These are phyloP conservation scores for Verticillium nubilum DNA, from an alignment of 2,329 filamentous ascomycete species.

Conservation along the genomic window DNA sequence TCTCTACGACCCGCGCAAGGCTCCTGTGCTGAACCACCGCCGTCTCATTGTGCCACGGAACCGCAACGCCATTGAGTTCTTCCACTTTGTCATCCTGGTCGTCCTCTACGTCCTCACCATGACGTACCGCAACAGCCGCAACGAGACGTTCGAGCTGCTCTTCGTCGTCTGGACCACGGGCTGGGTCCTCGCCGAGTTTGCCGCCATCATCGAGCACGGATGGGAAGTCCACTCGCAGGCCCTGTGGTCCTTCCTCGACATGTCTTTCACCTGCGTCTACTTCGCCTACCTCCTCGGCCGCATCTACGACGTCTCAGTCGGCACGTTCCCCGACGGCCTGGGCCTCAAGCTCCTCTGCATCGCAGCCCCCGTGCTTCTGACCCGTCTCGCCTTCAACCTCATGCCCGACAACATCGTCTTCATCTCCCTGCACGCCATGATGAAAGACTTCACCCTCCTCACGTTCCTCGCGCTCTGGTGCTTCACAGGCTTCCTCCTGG, in stretches of 20 bases:
- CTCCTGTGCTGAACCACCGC: slow-evolving; percentile 77
- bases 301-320: slow-evolving; percentile 54
- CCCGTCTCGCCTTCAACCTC: slow-evolving; percentile 75
- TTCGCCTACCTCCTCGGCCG: slow-evolving; percentile 62
- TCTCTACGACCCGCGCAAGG: slow-evolving; percentile 71
- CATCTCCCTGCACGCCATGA: slow-evolving; percentile 75
- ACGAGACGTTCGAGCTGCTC: slow-evolving; percentile 54
- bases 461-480: slow-evolving; percentile 75
- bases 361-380: slow-evolving; percentile 71
- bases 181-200: slow-evolving; percentile 74
- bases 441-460: slow-evolving; percentile 74
- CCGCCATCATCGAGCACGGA: slow-evolving; percentile 71
- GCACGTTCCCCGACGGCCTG: slow-evolving; percentile 49
- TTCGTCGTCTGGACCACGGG: slow-evolving; percentile 72
- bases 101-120: slow-evolving; percentile 67
- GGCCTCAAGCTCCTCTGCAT: slow-evolving; percentile 73
- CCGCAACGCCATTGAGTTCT: slow-evolving; percentile 67
- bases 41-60: slow-evolving; percentile 77
- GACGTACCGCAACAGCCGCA: slow-evolving; percentile 53
- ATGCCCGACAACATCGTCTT: slow-evolving; percentile 83
- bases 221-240: slow-evolving; percentile 77
- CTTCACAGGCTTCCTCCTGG: slow-evolving; percentile 75
- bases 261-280: slow-evolving; percentile 71
- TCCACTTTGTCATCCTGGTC: slow-evolving; percentile 67
- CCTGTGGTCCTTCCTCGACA: slow-evolving; percentile 84